phyloP scores from a whole-genome alignment of 441 rosid species.

The Erysimum pusillum region DNA sequence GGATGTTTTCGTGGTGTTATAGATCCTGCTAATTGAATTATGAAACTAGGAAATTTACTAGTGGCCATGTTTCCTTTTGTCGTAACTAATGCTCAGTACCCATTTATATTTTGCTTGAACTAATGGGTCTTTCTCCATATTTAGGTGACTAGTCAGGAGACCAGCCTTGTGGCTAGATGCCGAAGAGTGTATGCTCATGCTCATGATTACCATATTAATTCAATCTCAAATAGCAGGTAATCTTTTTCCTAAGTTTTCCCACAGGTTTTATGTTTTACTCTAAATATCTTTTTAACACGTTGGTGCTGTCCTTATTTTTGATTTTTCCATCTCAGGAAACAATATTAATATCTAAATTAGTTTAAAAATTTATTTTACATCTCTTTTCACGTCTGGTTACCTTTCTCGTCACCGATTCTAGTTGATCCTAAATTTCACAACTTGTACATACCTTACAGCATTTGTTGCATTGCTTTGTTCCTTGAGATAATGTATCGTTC shows the following conservation, averaged over 20 bases:
- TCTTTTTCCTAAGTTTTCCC: conserved; percentile 30
- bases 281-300: neutral
- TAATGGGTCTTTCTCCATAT: conserved; percentile 31
- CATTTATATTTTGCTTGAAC: conserved; percentile 9
- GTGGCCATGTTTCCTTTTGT: conserved; percentile 8
- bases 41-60: conserved; percentile 19
- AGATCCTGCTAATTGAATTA: conserved; percentile 7
- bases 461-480: conserved; percentile 1
- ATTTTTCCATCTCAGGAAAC: conserved; percentile 8
- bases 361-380: neutral
- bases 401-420: conserved; percentile 9
- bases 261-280: conserved; percentile 2
- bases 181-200: conserved; percentile 98
- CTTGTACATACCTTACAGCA: conserved; percentile 26
- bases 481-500: conserved; percentile 19
- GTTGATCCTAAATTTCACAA: conserved; percentile 23
- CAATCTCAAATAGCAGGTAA: conserved; percentile 96
- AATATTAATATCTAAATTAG: conserved; percentile 6
- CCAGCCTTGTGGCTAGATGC: conserved; percentile 88
- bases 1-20: conserved; percentile 9
- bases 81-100: conserved; percentile 16
- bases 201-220: conserved; percentile 94
- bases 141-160: conserved; percentile 84
- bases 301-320: conserved; percentile 18
- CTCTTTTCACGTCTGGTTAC: neutral